Evolutionary conservation across 495 filamentous ascomycete genomes (phyloP).

Genomic region (Hyaloscypha hepaticicola): DNA sequence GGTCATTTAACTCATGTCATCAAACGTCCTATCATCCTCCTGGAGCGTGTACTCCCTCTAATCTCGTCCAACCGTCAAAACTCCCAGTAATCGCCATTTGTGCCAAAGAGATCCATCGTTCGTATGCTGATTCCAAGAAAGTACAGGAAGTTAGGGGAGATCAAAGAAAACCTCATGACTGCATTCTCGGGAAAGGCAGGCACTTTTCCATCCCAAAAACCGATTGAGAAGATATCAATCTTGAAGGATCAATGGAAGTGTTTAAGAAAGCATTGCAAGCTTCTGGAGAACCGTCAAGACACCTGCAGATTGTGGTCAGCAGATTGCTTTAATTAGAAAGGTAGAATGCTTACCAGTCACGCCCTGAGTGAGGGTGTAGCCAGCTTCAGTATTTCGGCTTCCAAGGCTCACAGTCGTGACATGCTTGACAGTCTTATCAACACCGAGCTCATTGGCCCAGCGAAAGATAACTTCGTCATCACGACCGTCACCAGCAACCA

Average conservation of each 20-base stretch:
- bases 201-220: background rate
- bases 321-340: background rate
- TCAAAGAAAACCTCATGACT: background rate
- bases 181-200: background rate
- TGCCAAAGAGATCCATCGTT: background rate
- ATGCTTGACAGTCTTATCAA: conserved; percentile 53
- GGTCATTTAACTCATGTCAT: conserved; percentile 4
- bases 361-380: conserved; percentile 80
- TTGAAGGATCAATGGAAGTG: background rate
- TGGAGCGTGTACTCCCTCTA: background rate
- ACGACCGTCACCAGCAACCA: conserved; percentile 83
- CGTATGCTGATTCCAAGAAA: background rate
- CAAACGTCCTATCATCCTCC: background rate
- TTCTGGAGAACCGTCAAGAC: conserved; percentile 42
- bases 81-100: background rate
- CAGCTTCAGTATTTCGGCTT: conserved; percentile 81
- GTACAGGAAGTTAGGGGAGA: background rate
- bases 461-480: conserved; percentile 92
- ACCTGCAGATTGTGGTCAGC: conserved; percentile 33
- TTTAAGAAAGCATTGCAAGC: conserved; percentile 30
- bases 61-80: background rate
- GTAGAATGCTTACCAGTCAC: conserved; percentile 68
- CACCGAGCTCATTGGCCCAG: conserved; percentile 77
- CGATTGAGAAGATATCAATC: background rate
- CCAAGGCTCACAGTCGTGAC: conserved; percentile 83